Base-by-base conservation (phyloP, 2,329 filamentous ascomycete species). In the Aspergillus thermomutatus region DNA sequence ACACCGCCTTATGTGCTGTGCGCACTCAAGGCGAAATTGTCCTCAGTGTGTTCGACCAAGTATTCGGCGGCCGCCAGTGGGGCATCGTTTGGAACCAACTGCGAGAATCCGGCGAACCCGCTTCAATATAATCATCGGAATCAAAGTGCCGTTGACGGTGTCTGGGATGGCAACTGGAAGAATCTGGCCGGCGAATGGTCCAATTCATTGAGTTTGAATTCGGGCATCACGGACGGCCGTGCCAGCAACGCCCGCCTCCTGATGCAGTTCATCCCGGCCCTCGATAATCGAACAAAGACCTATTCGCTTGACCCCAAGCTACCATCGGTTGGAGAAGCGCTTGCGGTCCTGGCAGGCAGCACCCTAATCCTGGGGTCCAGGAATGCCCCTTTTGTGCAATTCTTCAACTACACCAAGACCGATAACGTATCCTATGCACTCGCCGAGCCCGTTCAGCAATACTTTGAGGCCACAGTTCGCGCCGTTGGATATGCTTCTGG, bases 401-500 rank as follows among this genome's bases (percentile, higher is more conserved):
- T 72, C 53, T 88, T 83, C 80, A 73, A 75, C 10, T 80, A 83
- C 60, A 67, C 70, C 0, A 50, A 56, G 3, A 65, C 69, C 63
- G 21, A 41, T 1, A 23, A 50, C 9, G n/a, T 49, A 1, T 71
- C 72, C 2, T 17, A 1, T 10, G 41, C 41, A 23, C 72, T 87
- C 4, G 60, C 72, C 0, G 62, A 68, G 0, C 80, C 83, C 0
- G 80, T 80, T 10, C 77, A 79, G 0, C 81, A 89, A 65, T 59
- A 69, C 8, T 92, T 93, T 77, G 83, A 83, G 41, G 87, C 87
- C 1, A 80, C 81, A 0, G 68, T 92, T 3, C 80, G 80, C 49
- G 83, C 82, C 5, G 85, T 90, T 60, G 79, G 90, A 63, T 94
- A 91, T 72, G 84, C 87, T 0, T 90, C 87, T 0, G 86, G 88